Evolutionary conservation across 257 asterid species (phyloP), one percentile per base, ranked within the genome.

Genomic region (Leonotis leonurus): DNA sequence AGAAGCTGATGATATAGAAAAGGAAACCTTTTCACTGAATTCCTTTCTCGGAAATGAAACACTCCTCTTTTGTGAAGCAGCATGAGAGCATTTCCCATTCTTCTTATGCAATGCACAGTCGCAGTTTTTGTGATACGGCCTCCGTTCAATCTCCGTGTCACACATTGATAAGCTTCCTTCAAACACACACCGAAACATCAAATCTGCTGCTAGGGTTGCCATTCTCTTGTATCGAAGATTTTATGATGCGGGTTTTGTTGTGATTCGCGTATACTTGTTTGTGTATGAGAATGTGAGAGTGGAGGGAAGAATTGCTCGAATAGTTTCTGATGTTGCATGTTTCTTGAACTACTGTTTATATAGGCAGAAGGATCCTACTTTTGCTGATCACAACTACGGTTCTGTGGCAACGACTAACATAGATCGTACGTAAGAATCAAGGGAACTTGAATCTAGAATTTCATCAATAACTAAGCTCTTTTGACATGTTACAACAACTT

Each of bases 41-140:
- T 73, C 56, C 21, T 41, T 61, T 57, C 13, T 70, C 0, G 70
- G 69, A 7, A 68, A 78, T 2, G 82, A 41, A 20, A 76, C 13
- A 41, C 50, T 75, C 61, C 67, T 74, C 18, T 16, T 17, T 10
- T 24, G 46, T 33, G 63, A 57, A 10, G 14, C 64, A 25, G 59
- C 10, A 16, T 56, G 73, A 0, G 64, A 33, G 39, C 80, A 65
- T 16, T 63, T 32, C 13, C 54, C 75, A 39, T 72, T 72, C 16
- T 5, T 5, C 21, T 71, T 27, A 64, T 73, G 81, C 75, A 76
- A 44, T 70, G 83, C 79, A 24, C 85, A 81, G 13, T 63, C 50
- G 71, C 84, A 78, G 62, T 78, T 54, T 0, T 22, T 18, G 24
- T 78, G 83, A 35, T 78, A 76, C 2, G 85, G 83, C 51, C 81